Percentiles rank a stretch among this genome's conserved stretches.
phyloP scores from a whole-genome alignment of 2,329 filamentous ascomycete species.

The Lecanicillium sp. region DNA sequence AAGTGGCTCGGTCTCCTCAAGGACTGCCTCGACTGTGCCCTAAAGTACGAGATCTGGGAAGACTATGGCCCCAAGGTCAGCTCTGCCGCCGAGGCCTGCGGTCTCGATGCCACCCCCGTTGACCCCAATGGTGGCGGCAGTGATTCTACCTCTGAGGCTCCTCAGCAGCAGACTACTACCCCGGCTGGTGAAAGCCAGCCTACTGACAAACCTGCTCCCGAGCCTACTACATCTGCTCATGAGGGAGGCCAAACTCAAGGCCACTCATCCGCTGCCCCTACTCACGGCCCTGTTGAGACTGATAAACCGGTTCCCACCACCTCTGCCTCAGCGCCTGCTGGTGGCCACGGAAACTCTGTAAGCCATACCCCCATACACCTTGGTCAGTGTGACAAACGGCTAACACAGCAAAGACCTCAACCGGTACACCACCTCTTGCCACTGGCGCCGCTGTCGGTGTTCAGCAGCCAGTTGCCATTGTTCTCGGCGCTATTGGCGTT shows the following conservation, averaged over 20 bases:
- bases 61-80: slow-evolving; percentile 30
- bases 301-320: slow-evolving; percentile 4
- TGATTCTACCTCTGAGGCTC: background rate
- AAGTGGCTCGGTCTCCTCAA: slow-evolving; percentile 32
- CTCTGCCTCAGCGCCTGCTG: slow-evolving; percentile 4
- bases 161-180: slow-evolving; percentile 1
- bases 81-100: slow-evolving; percentile 27
- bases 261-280: slow-evolving; percentile 4
- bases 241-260: too few species aligned
- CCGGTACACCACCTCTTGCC: background rate
- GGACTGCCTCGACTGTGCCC: slow-evolving; percentile 35
- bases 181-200: background rate
- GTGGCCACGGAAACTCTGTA: slow-evolving; percentile 3
- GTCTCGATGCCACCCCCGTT: slow-evolving; percentile 18
- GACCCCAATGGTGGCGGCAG: slow-evolving; percentile 1
- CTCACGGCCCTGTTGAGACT: slow-evolving; percentile 6
- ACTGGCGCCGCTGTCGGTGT: slow-evolving; percentile 6
- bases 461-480: slow-evolving; percentile 4
- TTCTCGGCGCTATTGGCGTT: slow-evolving; percentile 5
- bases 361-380: background rate
- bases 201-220: background rate
- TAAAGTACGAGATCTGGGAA: slow-evolving; percentile 33
- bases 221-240: background rate
- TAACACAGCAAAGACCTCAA: background rate
- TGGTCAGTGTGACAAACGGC: background rate